Base-by-base conservation (phyloP, 345 rosid species). In the Boechera retrofracta region DNA sequence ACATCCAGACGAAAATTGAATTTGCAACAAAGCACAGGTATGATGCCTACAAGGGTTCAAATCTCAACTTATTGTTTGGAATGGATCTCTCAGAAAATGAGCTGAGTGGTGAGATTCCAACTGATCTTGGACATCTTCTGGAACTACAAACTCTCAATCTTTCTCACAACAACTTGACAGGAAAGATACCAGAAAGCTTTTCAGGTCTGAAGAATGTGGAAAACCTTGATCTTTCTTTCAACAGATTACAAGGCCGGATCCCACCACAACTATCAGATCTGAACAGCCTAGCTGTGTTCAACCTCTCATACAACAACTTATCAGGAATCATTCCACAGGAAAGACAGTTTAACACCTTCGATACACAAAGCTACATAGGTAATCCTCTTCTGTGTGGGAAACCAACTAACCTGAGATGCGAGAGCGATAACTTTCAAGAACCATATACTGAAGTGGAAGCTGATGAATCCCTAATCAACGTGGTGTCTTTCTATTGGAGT, bases 21-120 rank as follows among this genome's bases (percentile, higher is more conserved):
- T 73, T 73, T 62, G 63, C 54, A 26, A 49, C 63, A 12, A 63
- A 73, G 10, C 10, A 73, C 0, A 4, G 54, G 16, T 53, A 63
- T 31, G 77, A 73, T 64, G 3, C 71, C 0, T 73, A 73, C 35
- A 12, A 1, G 31, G 69, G 64, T 53, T 13, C 1, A 2, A 70
- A 11, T 31, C 56, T 70, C 4, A 0, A 0, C 2, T 7, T 1
- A 2, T 31, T 85, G 32, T 77, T 51, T 2, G 88, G 85, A 28
- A 15, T 83, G 0, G 86, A 85, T 42, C 67, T 85, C 15, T 82
- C 87, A 2, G 33, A 45, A 5, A 87, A 87, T 10, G 73, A 74
- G 4, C 39, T 85, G 0, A 48, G 44, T 0, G 85, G 86, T 10
- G 26, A 67, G 5, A 83, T 87, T 61, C 85, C 88, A 7, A 0